These are phyloP conservation scores for Daldinia vernicosa DNA, from an alignment of 495 filamentous ascomycete genomes.

Conservation along the genomic window DNA sequence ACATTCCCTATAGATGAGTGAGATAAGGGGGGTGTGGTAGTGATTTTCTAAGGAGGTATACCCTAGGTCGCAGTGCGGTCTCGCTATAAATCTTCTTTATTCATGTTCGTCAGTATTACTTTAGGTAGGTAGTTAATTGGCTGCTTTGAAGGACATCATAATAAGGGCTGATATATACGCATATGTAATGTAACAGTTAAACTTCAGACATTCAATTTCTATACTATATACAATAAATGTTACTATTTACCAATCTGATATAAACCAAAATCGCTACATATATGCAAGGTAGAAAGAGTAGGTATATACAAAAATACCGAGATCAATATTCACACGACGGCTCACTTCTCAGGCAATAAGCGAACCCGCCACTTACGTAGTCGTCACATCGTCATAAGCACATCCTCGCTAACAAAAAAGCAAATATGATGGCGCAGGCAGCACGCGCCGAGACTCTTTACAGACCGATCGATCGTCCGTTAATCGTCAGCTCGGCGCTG, in stretches of 20 bases:
- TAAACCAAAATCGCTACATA: neutral
- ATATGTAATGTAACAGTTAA: neutral
- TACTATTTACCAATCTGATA: neutral
- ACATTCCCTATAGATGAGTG: constrained; percentile 24
- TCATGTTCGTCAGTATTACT: neutral
- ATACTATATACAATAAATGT: neutral
- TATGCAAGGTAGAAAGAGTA: constrained; percentile 13
- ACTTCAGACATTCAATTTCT: neutral
- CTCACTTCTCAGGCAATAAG: neutral
- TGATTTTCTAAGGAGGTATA: neutral
- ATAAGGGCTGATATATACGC: neutral
- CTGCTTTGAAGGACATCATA: neutral
- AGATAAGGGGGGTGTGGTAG: neutral
- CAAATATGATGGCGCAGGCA: neutral
- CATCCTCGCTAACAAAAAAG: neutral
- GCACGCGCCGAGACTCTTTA: neutral
- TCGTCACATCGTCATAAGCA: constrained; percentile 7
- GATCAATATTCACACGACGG: constrained; percentile 12
- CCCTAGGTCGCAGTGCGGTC: neutral
- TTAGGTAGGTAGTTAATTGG: neutral
- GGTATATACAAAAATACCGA: constrained; percentile 26
- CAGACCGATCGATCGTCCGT: constrained; percentile 27
- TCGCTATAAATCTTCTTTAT: neutral
- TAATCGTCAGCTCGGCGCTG: constrained; percentile 42
- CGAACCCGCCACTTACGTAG: neutral